Base-by-base conservation (phyloP, 2,329 filamentous ascomycete genomes). In the Colletotrichum sp. region DNA sequence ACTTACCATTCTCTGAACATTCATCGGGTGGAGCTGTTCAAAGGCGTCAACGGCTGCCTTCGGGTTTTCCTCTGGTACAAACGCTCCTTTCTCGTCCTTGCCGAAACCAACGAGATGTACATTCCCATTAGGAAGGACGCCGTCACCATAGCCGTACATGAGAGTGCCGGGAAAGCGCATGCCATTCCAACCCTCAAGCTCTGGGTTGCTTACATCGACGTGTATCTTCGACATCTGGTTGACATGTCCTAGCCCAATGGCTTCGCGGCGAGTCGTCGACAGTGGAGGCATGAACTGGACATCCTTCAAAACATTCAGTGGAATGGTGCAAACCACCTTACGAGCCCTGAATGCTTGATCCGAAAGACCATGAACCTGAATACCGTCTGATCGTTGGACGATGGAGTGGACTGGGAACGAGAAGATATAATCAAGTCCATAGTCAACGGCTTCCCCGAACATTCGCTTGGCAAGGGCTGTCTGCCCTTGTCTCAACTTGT, bases 91-190 rank as follows among this genome's bases (percentile, higher is more conserved):
- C 3, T 83, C 77, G 49, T 69, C 65, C 0, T 83, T 84, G 1
- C 88, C 87, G 68, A 90, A 89, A 4, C 83, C 83, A 0, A 89
- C 88, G 2, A 89, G 79, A 49, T 90, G 88, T 0, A 87, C 88
- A 44, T 89, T 88, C 0, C 88, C 87, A 1, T 83, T 83, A 0
- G 86, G 84, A 0, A 86, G 88, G 0, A 82, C 83, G 0, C 88
- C 88, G 70, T 89, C 88, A 0, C 85, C 88, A 8, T 88, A 84
- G 0, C 82, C 85, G 65, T 87, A 89, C 4, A 83, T 81, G 1
- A 89, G 81, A 16, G 24, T n/a, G 2, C 65, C 65, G 16, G 65
- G 49, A n/a, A 57, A 55, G 16, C 65, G 65, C 39, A 49, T 55
- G 18, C 65, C 65, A 16, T 69, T 69, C 65, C 65, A 69, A 9